phyloP scores from a whole-genome alignment of 345 rosid genomes.

The Eucalyptus sp. region DNA sequence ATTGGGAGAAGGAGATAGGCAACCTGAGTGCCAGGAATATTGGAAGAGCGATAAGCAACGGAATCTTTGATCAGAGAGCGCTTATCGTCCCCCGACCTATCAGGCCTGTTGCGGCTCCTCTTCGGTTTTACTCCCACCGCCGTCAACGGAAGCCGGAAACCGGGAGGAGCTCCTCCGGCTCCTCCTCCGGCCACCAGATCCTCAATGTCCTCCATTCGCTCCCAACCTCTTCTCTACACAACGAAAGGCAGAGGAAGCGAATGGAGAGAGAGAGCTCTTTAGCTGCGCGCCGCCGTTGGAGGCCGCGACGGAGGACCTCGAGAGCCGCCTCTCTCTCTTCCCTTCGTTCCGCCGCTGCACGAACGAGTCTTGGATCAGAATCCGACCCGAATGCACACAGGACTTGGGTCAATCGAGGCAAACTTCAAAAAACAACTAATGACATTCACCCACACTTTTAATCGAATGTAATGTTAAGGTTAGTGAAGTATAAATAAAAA shows the following conservation, averaged over 20 bases:
- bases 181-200: constrained; percentile 39
- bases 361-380: not conserved
- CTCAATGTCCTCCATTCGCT: constrained; percentile 78
- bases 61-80: constrained; percentile 5
- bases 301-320: not conserved
- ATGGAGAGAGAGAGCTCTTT: not conserved
- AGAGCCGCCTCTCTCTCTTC: not conserved
- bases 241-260: not conserved
- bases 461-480: not conserved
- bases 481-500: not conserved
- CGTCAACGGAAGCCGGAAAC: constrained; percentile 60
- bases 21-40: constrained; percentile 84
- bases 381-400: not conserved
- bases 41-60: constrained; percentile 20
- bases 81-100: constrained; percentile 10
- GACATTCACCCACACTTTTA: not conserved
- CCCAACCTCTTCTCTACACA: not conserved
- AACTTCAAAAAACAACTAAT: not conserved
- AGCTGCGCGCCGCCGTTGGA: not conserved
- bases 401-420: not conserved
- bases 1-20: not conserved
- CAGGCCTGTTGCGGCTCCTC: not conserved
- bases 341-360: not conserved
- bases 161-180: constrained; percentile 54
- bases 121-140: constrained; percentile 33